Conservation (phyloP, 257 asterid genomes). For the Solanum verrucosum region DNA sequence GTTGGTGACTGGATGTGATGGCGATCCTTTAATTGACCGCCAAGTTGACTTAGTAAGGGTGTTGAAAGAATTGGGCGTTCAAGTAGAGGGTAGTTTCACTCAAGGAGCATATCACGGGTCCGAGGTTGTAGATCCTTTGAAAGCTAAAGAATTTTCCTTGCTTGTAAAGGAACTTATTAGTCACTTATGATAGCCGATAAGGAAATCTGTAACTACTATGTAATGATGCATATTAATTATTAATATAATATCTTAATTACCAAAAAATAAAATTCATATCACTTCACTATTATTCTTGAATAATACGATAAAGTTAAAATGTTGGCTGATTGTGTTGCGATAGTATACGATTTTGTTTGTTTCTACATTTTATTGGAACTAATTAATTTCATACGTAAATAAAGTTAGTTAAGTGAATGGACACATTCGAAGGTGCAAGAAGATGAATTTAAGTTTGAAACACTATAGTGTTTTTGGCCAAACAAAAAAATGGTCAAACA, state of each 20-base stretch:
- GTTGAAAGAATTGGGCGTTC: constrained; percentile 5
- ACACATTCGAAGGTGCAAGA: not conserved
- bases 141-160: constrained; percentile 7
- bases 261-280: too few relatives aligned
- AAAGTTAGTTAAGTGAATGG: not conserved
- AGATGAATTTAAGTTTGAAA: not conserved
- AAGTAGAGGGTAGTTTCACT: not conserved
- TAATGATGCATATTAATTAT: too few relatives aligned
- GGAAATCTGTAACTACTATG: too few relatives aligned
- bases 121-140: constrained; percentile 1
- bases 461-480: not conserved
- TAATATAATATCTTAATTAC: too few relatives aligned
- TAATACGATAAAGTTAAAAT: not conserved
- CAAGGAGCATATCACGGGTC: constrained; percentile 8
- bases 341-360: not conserved
- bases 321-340: not conserved
- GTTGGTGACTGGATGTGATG: not conserved
- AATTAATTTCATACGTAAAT: not conserved
- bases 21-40: not conserved
- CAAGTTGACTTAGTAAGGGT: not conserved
- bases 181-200: not conserved
- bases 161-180: not conserved
- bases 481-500: too few relatives aligned
- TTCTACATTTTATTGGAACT: not conserved
- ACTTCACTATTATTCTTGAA: not conserved